Percentiles rank a stretch among this genome's conserved stretches.
Conservation (phyloP, 306 rosid species). For the Heteromeles arbutifolia region DNA sequence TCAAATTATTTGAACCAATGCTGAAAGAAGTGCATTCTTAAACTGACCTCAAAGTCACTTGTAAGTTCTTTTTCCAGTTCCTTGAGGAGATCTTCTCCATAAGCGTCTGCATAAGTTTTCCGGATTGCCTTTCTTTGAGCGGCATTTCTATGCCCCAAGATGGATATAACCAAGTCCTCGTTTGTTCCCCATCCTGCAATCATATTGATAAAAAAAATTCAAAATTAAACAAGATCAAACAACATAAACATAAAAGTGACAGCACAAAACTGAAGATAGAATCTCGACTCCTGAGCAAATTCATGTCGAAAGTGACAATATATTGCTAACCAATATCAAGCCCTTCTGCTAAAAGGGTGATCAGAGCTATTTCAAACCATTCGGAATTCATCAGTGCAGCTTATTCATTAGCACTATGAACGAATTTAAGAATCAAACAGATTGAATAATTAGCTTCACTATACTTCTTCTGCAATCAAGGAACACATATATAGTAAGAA, state of each 20-base stretch:
- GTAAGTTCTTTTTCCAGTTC: conserved; percentile 48
- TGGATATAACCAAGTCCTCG: conserved; percentile 41
- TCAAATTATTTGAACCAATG: not conserved
- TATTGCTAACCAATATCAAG: no score
- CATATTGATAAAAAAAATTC: not conserved
- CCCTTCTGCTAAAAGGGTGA: no score
- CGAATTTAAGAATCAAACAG: not conserved
- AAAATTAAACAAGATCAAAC: not conserved
- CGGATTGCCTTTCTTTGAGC: conserved; percentile 35
- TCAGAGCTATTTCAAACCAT: not conserved
- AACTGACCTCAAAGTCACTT: conserved; percentile 52
- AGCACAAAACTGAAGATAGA: not conserved
- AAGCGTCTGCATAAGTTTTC: conserved; percentile 27
- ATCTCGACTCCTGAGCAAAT: not conserved
- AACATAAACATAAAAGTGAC: not conserved
- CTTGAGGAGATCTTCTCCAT: conserved; percentile 46
- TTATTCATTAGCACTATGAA: not conserved
- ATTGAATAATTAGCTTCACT: not conserved
- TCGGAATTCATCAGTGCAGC: not conserved
- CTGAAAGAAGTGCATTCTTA: not conserved
- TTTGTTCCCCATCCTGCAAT: conserved; percentile 59
- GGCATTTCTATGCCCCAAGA: conserved; percentile 49
- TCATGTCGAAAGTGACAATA: no score
- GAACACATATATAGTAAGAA: not conserved
- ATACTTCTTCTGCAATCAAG: not conserved